Evolutionary conservation across 331 rosid genomes (phyloP), one percentile per base, ranked within the genome.

Genomic region (Stylosanthes scabra): DNA sequence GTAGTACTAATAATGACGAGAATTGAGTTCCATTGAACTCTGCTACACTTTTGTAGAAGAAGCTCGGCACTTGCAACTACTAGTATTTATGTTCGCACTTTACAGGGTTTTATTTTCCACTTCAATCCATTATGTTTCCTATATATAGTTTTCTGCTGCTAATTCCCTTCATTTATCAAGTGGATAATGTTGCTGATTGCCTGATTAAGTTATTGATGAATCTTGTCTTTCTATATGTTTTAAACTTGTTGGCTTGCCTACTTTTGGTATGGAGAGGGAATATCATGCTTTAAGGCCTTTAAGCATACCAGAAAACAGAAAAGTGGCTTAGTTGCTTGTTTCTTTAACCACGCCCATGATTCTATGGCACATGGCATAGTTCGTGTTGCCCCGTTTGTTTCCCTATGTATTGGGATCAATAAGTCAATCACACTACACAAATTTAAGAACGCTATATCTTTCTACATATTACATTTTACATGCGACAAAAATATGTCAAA

Each of bases 1-100:
- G 9, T 52, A 51, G 7, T 52, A 52, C 58, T 15, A 37, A 77
- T 68, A 77, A 84, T 72, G 63, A 67, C 56, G 46, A 56, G 15
- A 47, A 16, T 74, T 66, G 29, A 70, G 50, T 68, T 67, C 46
- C 29, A 25, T 1, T 70, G 64, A 47, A 62, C 41, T 50, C 29
- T 6, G 11, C 50, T 34, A 40, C 13, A 42, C 57, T 34, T 16
- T 15, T 55, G 62, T 28, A 37, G 37, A 8, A 63, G 16, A 8
- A 63, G 16, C 59, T 31, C 27, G 37, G 49, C 62, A 51, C 11
- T 8, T 31, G 14, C 25, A 20, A 31, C 41, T 13, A 25, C 39
- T 37, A 46, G 63, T 8, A 34, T 9, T 25, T 63, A 12, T 39
- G 20, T 37, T 39, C 12, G 8, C 11, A n/a, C 40, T 31, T 69